These are phyloP conservation scores for Myxozyma mucilagina DNA, from an alignment of 805 yeast genomes.

Conservation along the genomic window DNA sequence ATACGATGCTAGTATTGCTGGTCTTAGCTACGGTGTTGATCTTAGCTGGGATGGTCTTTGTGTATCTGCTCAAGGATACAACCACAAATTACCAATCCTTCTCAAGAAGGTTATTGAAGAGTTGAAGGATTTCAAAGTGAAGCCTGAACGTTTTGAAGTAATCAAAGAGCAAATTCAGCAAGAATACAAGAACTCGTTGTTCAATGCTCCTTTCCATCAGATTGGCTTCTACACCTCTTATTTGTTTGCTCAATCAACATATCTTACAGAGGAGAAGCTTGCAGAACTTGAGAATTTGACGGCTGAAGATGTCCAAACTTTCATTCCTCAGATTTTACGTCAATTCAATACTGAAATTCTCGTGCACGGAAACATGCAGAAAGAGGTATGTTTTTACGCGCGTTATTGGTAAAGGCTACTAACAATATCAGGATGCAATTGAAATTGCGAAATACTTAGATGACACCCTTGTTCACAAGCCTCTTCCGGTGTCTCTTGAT, in stretches of 20 bases:
- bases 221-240: conserved; percentile 62
- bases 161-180: conserved; percentile 64
- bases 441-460: conserved; percentile 50
- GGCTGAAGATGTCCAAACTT: conserved; percentile 53
- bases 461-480: conserved; percentile 43
- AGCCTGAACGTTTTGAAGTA: conserved; percentile 61
- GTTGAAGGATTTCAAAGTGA: conserved; percentile 52
- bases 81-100: conserved; percentile 71
- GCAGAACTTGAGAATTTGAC: conserved; percentile 48
- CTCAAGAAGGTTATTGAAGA: conserved; percentile 60
- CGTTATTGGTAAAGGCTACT: not conserved
- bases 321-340: conserved; percentile 54
- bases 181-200: conserved; percentile 67
- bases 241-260: conserved; percentile 70
- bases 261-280: conserved; percentile 63
- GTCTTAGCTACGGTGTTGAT: conserved; percentile 59
- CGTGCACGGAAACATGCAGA: conserved; percentile 69
- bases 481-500: conserved; percentile 49
- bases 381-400: conserved; percentile 33
- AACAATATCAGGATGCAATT: conserved; percentile 47
- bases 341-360: conserved; percentile 71
- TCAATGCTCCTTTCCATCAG: conserved; percentile 75
- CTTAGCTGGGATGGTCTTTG: conserved; percentile 70
- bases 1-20: conserved; percentile 84
- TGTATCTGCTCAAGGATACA: conserved; percentile 72